phyloP scores from a whole-genome alignment of 495 filamentous ascomycete genomes.

The Talaromyces stipitatus region DNA sequence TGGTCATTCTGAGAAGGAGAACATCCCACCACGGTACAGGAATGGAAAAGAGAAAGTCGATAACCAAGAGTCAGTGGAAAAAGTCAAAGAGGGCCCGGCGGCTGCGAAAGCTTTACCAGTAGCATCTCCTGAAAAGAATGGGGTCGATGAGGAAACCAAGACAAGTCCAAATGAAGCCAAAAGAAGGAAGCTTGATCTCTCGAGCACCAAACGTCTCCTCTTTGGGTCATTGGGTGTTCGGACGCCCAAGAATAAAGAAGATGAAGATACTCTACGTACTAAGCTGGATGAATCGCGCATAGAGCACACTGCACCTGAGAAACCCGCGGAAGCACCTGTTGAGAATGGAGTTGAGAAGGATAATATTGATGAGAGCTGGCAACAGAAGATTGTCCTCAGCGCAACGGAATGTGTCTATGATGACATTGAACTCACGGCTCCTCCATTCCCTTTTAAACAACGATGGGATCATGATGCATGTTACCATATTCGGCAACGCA shows the following conservation, averaged over 20 bases:
- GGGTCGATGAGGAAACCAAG: slow-evolving; percentile 12
- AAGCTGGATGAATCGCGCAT: slow-evolving; percentile 37
- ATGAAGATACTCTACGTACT: slow-evolving; percentile 54
- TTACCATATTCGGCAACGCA: slow-evolving; percentile 28
- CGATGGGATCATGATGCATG: slow-evolving; percentile 77
- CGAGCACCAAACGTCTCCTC: slow-evolving; percentile 56
- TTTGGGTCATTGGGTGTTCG: slow-evolving; percentile 67
- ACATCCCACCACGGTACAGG: slow-evolving; percentile 15
- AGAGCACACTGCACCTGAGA: not conserved
- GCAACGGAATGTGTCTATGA: slow-evolving; percentile 81
- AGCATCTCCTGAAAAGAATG: slow-evolving; percentile 19
- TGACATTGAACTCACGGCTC: slow-evolving; percentile 63
- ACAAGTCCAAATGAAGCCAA: slow-evolving; percentile 15
- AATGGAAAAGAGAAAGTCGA: slow-evolving; percentile 8
- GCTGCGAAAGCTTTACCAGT: slow-evolving; percentile 13
- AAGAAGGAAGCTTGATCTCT: slow-evolving; percentile 51
- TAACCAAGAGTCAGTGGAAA: not conserved
- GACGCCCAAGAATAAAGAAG: slow-evolving; percentile 57
- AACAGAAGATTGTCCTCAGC: slow-evolving; percentile 57
- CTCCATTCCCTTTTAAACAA: slow-evolving; percentile 85
- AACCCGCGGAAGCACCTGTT: slow-evolving; percentile 14
- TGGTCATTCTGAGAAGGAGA: slow-evolving; percentile 26
- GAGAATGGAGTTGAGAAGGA: slow-evolving; percentile 10
- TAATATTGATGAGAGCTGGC: slow-evolving; percentile 49
- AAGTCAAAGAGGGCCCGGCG: not conserved